Base-by-base conservation (phyloP, 257 asterid species). In the Lithospermum erythrorhizon region DNA sequence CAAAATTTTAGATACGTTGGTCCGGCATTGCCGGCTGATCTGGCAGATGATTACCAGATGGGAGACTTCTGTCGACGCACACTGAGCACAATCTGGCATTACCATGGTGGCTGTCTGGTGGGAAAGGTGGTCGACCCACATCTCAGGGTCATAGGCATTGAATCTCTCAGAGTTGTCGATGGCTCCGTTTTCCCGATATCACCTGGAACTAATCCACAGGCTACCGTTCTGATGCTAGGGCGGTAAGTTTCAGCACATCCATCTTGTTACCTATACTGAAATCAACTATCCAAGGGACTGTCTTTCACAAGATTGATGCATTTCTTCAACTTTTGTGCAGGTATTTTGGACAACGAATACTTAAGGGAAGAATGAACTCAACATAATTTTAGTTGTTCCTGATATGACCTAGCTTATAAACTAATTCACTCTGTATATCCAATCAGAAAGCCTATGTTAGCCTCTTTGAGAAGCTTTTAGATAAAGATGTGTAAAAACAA, bases 171-270 rank as follows among this genome's bases (percentile, higher is more conserved):
- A 65, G 83, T 85, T 18, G 85, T 90, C 7, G 98, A 90, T 73
- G 95, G 96, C 37, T 87, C 98, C 0, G 70, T 73, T 0, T 76
- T 90, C 55, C 65, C 76, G 0, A 68, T 90, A 13, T 90, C 98
- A 0, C 98, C 95, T 0, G 98, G 98, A 35, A 91, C 98, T 21
- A 88, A 89, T 71, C 97, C 98, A 58, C 97, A 86, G 75, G 98
- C 97, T 23, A 93, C 94, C 57, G 79, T 91, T 52, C 74, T 91
- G 61, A 88, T 91, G 97, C 72, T 91, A 66, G 98, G 95, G 63
- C 73, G 94, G 94, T 82, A 49, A 70, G 77, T 13, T 18, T 6
- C 10, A 19, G 6, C 6, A 9, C 5, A 21, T 37, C 49, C 16
- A n/a, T 48, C 58, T 30, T 20, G 17, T 19, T 3, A 52, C 20